Evolutionary conservation across 1,139 yeast genomes (phyloP).

Genomic region (Geotrichum candidum): DNA sequence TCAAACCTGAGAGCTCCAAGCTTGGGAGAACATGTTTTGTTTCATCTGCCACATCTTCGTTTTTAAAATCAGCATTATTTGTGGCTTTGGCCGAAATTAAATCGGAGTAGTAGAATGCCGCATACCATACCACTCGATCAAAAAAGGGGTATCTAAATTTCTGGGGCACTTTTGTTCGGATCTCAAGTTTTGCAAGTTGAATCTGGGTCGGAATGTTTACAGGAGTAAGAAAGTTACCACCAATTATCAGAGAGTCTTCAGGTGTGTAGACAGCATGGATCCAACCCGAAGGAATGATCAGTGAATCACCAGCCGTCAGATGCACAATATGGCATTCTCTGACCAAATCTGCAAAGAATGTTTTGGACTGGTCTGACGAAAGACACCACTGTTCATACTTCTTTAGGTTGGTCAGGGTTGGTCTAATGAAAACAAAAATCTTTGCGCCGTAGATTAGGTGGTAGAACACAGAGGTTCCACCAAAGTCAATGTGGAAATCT

Average conservation of each 20-base stretch:
- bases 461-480: slow-evolving; percentile 88
- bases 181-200: slow-evolving; percentile 56
- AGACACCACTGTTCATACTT: slow-evolving; percentile 70
- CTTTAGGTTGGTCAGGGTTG: slow-evolving; percentile 54
- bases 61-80: not conserved
- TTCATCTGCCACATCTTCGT: not conserved
- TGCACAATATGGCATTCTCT: slow-evolving; percentile 53
- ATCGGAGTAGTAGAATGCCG: slow-evolving; percentile 28
- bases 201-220: slow-evolving; percentile 59
- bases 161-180: slow-evolving; percentile 63
- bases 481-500: slow-evolving; percentile 87
- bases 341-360: slow-evolving; percentile 61
- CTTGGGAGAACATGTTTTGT: not conserved
- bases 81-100: not conserved
- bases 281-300: slow-evolving; percentile 89
- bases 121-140: slow-evolving; percentile 62
- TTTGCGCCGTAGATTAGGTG: slow-evolving; percentile 71
- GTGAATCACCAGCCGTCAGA: slow-evolving; percentile 61
- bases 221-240: slow-evolving; percentile 77
- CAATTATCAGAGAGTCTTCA: slow-evolving; percentile 70
- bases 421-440: slow-evolving; percentile 72
- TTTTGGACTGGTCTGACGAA: slow-evolving; percentile 53
- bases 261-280: slow-evolving; percentile 89
- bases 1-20: slow-evolving; percentile 9
- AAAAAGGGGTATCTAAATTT: slow-evolving; percentile 76